phyloP scores from a whole-genome alignment of 2,329 filamentous ascomycete species.

The Alternaria sp. region DNA sequence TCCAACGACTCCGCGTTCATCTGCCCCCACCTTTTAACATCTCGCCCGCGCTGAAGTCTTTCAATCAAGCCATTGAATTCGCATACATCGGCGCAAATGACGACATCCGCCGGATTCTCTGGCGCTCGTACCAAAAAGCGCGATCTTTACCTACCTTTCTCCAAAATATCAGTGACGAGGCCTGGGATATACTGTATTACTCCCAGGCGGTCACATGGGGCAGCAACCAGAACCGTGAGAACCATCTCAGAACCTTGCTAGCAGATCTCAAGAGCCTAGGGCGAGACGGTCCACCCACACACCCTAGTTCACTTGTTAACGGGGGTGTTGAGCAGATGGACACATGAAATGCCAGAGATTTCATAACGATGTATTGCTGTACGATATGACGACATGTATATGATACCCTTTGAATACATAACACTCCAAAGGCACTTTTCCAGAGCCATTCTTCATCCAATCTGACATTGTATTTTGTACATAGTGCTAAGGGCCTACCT shows the following conservation, averaged over 20 bases:
- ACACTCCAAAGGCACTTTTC: background rate
- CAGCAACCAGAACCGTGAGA: conserved; percentile 43
- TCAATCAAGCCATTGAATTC: conserved; percentile 48
- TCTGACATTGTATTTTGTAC: background rate
- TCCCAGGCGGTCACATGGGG: conserved; percentile 50
- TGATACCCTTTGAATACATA: conserved; percentile 11
- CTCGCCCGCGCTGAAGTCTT: conserved; percentile 40
- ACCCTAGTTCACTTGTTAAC: conserved; percentile 33
- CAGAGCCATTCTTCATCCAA: background rate
- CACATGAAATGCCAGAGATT: background rate
- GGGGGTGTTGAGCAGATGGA: conserved; percentile 12
- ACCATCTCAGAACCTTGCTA: conserved; percentile 41
- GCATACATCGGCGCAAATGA: conserved; percentile 50
- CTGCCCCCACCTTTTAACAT: conserved; percentile 46
- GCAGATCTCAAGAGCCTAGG: conserved; percentile 44
- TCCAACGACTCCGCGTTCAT: conserved; percentile 37
- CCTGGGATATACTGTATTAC: conserved; percentile 52
- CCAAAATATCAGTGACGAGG: conserved; percentile 43
- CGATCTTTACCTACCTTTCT: conserved; percentile 45
- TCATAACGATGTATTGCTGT: conserved; percentile 6
- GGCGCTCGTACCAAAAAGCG: conserved; percentile 47
- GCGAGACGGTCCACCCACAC: conserved; percentile 46
- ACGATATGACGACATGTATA: conserved; percentile 6
- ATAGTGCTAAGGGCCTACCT: too few relatives aligned
- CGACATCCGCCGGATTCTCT: conserved; percentile 46